These are phyloP conservation scores for Phragmites australis DNA, from an alignment of 176 grass and related monocot genomes.

Conservation along the genomic window DNA sequence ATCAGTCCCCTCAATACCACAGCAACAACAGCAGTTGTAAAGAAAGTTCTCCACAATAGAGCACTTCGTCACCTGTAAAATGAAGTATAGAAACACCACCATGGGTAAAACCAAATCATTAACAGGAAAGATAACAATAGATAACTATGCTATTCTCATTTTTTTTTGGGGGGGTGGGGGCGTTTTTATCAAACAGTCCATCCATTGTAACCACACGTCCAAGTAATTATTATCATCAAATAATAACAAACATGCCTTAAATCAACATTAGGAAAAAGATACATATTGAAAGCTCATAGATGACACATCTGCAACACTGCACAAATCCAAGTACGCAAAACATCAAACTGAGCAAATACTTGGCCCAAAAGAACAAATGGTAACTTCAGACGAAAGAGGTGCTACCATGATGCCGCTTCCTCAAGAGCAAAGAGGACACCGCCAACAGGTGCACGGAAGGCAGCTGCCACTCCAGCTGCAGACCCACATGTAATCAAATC, in stretches of 20 bases:
- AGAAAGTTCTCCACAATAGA: slow-evolving; percentile 90
- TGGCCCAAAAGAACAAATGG: not conserved
- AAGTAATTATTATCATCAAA: not conserved
- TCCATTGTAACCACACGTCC: not conserved
- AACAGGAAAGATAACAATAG: slow-evolving; percentile 17
- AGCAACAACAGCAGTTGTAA: slow-evolving; percentile 87
- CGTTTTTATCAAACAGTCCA: not conserved
- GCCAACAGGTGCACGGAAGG: slow-evolving; percentile 87
- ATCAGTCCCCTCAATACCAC: slow-evolving; percentile 70
- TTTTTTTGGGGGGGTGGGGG: no score
- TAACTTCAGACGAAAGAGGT: slow-evolving; percentile 30
- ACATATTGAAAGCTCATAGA: not conserved
- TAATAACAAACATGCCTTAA: not conserved
- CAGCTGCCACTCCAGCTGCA: slow-evolving; percentile 83
- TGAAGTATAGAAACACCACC: not conserved
- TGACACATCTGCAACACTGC: not conserved
- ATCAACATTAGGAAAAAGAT: not conserved
- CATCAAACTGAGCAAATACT: not conserved
- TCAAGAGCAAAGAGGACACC: slow-evolving; percentile 94
- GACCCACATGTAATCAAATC: slow-evolving; percentile 90
- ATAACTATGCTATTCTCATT: not conserved
- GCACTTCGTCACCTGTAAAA: slow-evolving; percentile 87
- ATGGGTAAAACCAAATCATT: not conserved
- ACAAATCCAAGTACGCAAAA: not conserved
- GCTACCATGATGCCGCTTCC: slow-evolving; percentile 89